These are phyloP conservation scores for Boletus rufocinnamomeus DNA, from an alignment of 768 basidiomycete genomes.

Conservation along the genomic window DNA sequence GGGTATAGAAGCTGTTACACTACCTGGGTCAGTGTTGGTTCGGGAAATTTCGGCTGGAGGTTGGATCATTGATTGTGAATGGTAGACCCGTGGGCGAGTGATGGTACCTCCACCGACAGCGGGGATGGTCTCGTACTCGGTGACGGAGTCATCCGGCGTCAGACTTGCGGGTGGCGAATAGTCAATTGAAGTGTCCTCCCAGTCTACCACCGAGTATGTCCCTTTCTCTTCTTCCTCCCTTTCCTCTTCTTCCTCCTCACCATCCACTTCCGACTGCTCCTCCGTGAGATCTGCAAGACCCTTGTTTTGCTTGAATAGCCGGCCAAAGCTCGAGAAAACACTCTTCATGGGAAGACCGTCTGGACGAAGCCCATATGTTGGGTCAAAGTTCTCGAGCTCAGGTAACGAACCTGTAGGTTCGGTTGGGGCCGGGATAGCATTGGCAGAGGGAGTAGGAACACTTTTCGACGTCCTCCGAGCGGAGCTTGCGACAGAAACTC, in stretches of 20 bases:
- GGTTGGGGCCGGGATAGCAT: constrained; percentile 20
- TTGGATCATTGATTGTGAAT: constrained; percentile 79
- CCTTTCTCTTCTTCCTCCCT: constrained; percentile 29
- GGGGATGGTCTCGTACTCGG: constrained; percentile 85
- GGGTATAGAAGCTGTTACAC: constrained; percentile 30
- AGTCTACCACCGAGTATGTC: constrained; percentile 68
- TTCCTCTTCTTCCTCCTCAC: constrained; percentile 38
- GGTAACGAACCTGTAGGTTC: constrained; percentile 36
- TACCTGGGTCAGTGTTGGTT: constrained; percentile 52
- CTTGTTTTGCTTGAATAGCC: constrained; percentile 65
- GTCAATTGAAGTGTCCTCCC: constrained; percentile 61
- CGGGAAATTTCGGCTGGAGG: constrained; percentile 36
- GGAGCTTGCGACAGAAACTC: constrained; percentile 40
- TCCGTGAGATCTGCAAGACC: constrained; percentile 83
- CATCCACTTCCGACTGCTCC: constrained; percentile 47
- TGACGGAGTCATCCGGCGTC: constrained; percentile 43
- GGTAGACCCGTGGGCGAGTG: constrained; percentile 81
- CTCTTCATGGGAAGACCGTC: constrained; percentile 88
- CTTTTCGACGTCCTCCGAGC: constrained; percentile 29
- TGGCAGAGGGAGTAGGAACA: constrained; percentile 21
- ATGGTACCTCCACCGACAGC: constrained; percentile 91
- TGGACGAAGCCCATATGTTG: constrained; percentile 92
- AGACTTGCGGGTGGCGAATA: constrained; percentile 48
- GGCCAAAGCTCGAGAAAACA: constrained; percentile 76
- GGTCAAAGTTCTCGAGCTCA: constrained; percentile 85